Conservation (phyloP, 441 rosid genomes). For the Kokia cookei region DNA sequence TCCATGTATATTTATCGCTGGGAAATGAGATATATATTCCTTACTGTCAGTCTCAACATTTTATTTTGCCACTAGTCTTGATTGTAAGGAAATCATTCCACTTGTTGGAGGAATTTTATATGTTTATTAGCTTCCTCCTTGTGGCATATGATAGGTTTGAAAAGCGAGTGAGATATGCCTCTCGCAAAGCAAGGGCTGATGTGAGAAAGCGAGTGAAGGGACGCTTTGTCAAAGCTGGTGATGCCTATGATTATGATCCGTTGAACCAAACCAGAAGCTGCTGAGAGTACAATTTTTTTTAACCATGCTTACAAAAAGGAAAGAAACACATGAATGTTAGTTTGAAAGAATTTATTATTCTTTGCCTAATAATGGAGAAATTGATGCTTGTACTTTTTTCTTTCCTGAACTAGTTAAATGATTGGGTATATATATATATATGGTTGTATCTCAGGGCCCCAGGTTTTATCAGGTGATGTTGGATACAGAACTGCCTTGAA, state of each 20-base stretch:
- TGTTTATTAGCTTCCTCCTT: slow-evolving; percentile 1
- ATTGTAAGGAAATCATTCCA: not conserved
- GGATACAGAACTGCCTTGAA: slow-evolving; percentile 18
- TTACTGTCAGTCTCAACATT: not conserved
- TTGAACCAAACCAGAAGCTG: slow-evolving; percentile 80
- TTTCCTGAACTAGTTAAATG: slow-evolving; percentile 19
- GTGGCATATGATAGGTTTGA: slow-evolving; percentile 57
- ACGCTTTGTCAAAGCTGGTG: slow-evolving; percentile 93
- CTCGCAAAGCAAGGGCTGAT: slow-evolving; percentile 99
- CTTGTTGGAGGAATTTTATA: not conserved
- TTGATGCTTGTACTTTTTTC: not conserved
- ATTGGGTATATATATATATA: slow-evolving; percentile 16
- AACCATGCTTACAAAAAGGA: slow-evolving; percentile 31
- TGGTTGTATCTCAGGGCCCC: slow-evolving; percentile 30
- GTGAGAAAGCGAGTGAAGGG: slow-evolving; percentile 97
- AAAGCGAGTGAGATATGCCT: slow-evolving; percentile 88
- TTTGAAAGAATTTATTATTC: slow-evolving; percentile 18
- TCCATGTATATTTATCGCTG: not conserved
- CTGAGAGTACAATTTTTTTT: slow-evolving; percentile 45
- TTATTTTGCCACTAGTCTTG: not conserved
- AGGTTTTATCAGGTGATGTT: slow-evolving; percentile 6
- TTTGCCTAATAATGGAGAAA: slow-evolving; percentile 19
- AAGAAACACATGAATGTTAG: slow-evolving; percentile 18
- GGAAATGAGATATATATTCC: not conserved
- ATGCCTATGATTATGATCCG: slow-evolving; percentile 93